phyloP scores from a whole-genome alignment of 768 basidiomycete genomes.

The Leucocoprinus sp. region DNA sequence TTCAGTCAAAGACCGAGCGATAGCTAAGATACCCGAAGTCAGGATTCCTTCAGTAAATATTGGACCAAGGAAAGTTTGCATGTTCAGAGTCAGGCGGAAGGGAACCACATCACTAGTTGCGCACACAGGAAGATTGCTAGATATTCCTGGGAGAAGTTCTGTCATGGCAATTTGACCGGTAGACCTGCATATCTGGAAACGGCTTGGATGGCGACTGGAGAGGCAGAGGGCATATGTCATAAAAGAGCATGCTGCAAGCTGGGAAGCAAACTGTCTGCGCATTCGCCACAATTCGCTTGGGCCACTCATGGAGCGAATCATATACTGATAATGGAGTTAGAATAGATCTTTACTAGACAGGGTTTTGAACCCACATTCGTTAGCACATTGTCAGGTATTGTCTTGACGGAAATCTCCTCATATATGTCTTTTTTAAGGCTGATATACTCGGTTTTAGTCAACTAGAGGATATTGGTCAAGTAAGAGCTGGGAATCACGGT shows the following conservation, averaged over 20 bases:
- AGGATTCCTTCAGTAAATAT: slow-evolving; percentile 87
- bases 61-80: slow-evolving; percentile 88
- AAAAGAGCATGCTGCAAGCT: slow-evolving; percentile 83
- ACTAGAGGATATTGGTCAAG: slow-evolving; percentile 25
- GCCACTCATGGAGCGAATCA: slow-evolving; percentile 77
- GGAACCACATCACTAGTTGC: slow-evolving; percentile 83
- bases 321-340: slow-evolving; percentile 53
- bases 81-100: slow-evolving; percentile 94
- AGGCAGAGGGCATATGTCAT: slow-evolving; percentile 85
- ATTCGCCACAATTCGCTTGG: slow-evolving; percentile 91
- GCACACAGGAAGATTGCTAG: slow-evolving; percentile 48
- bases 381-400: slow-evolving; percentile 84
- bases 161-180: slow-evolving; percentile 91
- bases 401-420: slow-evolving; percentile 81
- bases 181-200: slow-evolving; percentile 84
- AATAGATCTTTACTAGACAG: slow-evolving; percentile 3
- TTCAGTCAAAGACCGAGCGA: slow-evolving; percentile 83
- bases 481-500: neutral
- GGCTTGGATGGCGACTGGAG: slow-evolving; percentile 71
- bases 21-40: slow-evolving; percentile 81
- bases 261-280: slow-evolving; percentile 92
- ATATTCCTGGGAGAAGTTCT: slow-evolving; percentile 72
- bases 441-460: slow-evolving; percentile 56
- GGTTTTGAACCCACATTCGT: slow-evolving; percentile 49
- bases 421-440: slow-evolving; percentile 75